These are phyloP conservation scores for Entomortierella parvispora DNA, from an alignment of 192 early-diverging fungal species.

Conservation along the genomic window DNA sequence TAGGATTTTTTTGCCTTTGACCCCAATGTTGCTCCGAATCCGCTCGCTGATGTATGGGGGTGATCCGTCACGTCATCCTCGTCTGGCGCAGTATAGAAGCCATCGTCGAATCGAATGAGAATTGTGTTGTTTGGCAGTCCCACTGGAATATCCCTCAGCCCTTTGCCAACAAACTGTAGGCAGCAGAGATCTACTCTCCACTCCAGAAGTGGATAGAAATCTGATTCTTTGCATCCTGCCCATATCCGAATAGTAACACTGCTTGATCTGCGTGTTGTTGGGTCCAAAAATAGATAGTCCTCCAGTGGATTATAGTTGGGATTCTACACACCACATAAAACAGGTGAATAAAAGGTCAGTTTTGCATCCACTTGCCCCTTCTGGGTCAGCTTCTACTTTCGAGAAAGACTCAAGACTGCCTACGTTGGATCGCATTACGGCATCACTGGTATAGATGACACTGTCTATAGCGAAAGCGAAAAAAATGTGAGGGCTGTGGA, in stretches of 20 bases:
- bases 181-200: slow-evolving; percentile 60
- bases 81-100: slow-evolving; percentile 61
- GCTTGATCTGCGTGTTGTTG: slow-evolving; percentile 11
- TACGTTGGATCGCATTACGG: slow-evolving; percentile 40
- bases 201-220: slow-evolving; percentile 49
- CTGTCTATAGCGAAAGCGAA: slow-evolving; percentile 16
- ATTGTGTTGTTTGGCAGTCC: slow-evolving; percentile 58
- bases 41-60: background rate
- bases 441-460: slow-evolving; percentile 54
- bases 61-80: slow-evolving; percentile 41
- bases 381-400: too few species aligned
- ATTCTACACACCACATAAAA: slow-evolving; percentile 15
- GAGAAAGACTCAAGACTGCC: background rate
- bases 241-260: slow-evolving; percentile 32
- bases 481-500: background rate
- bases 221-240: slow-evolving; percentile 27
- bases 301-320: slow-evolving; percentile 39
- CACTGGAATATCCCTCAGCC: slow-evolving; percentile 44
- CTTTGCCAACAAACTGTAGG: slow-evolving; percentile 54
- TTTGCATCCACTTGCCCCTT: background rate
- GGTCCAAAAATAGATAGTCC: slow-evolving; percentile 29
- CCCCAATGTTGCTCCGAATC: slow-evolving; percentile 2
- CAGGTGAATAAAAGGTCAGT: background rate
- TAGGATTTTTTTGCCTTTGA: slow-evolving; percentile 57
- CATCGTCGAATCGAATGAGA: slow-evolving; percentile 56